phyloP scores from a whole-genome alignment of 305 asterid genomes.

The Euphrasia arctica region DNA sequence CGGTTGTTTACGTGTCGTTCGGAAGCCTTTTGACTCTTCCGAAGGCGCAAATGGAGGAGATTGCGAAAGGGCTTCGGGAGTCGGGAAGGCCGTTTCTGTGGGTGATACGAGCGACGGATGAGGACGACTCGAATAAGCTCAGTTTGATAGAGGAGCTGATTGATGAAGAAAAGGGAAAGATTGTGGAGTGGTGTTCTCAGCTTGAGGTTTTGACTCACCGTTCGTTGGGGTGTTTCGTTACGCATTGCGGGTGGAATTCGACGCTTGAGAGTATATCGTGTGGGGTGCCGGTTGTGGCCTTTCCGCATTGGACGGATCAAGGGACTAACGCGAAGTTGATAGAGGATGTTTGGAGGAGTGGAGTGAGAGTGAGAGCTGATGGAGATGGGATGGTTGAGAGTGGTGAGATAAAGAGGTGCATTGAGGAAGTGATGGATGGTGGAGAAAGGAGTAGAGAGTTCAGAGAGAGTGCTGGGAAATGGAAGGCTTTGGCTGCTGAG shows the following conservation, averaged over 20 bases:
- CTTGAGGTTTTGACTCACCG: slow-evolving; percentile 43
- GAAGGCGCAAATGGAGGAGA: slow-evolving; percentile 41
- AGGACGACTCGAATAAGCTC: slow-evolving; percentile 11
- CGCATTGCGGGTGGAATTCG: slow-evolving; percentile 55
- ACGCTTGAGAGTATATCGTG: slow-evolving; percentile 40
- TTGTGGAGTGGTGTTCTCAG: slow-evolving; percentile 50
- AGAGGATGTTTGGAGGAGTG: slow-evolving; percentile 41
- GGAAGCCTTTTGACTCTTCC: slow-evolving; percentile 38
- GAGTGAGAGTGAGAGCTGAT: slow-evolving; percentile 29
- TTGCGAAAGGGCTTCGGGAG: slow-evolving; percentile 32
- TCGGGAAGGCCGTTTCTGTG: slow-evolving; percentile 41
- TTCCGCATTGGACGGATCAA: slow-evolving; percentile 50
- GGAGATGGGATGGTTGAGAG: slow-evolving; percentile 36
- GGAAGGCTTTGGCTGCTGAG: slow-evolving; percentile 37
- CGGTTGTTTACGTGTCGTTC: slow-evolving; percentile 49
- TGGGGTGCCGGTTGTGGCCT: slow-evolving; percentile 42
- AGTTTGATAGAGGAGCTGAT: slow-evolving; percentile 33
- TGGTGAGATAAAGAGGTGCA: slow-evolving; percentile 36
- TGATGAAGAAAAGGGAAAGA: slow-evolving; percentile 30
- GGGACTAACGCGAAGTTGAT: slow-evolving; percentile 48
- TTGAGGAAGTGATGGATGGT: slow-evolving; percentile 37
- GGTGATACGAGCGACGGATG: slow-evolving; percentile 34
- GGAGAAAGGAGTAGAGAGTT: slow-evolving; percentile 31
- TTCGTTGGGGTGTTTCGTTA: slow-evolving; percentile 42
- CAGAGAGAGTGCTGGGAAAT: slow-evolving; percentile 33